These are phyloP conservation scores for Micromonas pusilla DNA, from an alignment of 139 green algal species.

Conservation along the genomic window DNA sequence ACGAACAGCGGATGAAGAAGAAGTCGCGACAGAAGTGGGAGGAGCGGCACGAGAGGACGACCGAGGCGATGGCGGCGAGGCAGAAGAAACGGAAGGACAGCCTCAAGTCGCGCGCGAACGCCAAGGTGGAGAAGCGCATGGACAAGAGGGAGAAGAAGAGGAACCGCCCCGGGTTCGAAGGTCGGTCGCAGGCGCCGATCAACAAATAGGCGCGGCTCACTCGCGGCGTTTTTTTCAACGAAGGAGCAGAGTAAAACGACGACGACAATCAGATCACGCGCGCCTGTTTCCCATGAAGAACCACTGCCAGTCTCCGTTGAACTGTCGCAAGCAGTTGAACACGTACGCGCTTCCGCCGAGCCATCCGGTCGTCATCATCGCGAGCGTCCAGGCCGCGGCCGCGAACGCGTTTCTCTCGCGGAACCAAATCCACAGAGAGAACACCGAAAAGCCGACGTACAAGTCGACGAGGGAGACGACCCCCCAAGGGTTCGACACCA, in stretches of 20 bases:
- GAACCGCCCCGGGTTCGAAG: conserved; percentile 19
- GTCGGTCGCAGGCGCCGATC: background rate
- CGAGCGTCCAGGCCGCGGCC: background rate
- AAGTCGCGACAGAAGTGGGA: conserved; percentile 15
- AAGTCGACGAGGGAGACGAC: conserved; percentile 15
- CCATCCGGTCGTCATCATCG: conserved; percentile 1
- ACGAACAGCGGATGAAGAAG: conserved; percentile 10
- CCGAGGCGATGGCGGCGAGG: background rate
- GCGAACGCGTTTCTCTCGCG: background rate
- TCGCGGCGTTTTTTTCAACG: too few species aligned
- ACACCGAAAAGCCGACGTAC: conserved; percentile 22
- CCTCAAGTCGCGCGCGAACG: conserved; percentile 6
- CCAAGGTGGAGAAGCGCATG: conserved; percentile 8
- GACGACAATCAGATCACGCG: background rate
- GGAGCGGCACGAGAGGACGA: background rate
- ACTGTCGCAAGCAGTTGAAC: background rate
- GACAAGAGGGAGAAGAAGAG: conserved; percentile 26
- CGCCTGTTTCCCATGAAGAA: conserved; percentile 18
- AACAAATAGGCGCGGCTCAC: background rate
- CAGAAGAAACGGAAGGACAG: conserved; percentile 28
- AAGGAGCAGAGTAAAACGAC: too few species aligned
- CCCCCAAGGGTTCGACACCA: conserved; percentile 7
- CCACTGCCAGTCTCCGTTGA: conserved; percentile 4
- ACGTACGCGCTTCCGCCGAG: background rate
- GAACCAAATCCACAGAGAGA: conserved; percentile 21